Conservation (phyloP, 1,284 basidiomycete genomes). For the Tylopilus sp. region DNA sequence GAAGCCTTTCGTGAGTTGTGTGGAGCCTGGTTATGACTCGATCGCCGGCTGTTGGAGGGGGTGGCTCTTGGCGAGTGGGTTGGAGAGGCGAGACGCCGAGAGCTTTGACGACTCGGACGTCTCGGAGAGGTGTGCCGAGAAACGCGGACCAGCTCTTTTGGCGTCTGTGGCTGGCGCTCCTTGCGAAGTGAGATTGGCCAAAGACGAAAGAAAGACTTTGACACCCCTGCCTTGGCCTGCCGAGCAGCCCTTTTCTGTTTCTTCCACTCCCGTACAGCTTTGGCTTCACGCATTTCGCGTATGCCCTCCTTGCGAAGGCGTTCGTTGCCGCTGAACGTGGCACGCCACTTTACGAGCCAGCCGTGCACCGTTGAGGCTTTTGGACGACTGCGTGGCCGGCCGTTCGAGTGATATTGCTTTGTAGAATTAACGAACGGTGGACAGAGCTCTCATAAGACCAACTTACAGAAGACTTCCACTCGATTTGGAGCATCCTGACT, state of each 20-base stretch:
- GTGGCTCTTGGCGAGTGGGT: conserved; percentile 18
- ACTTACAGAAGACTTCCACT: conserved; percentile 43
- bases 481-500: conserved; percentile 35
- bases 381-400: conserved; percentile 47
- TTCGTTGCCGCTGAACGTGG: conserved; percentile 68
- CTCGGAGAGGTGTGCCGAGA: conserved; percentile 15
- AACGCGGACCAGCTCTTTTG: conserved; percentile 2
- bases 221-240: conserved; percentile 15
- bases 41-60: conserved; percentile 19
- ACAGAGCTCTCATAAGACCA: conserved; percentile 3
- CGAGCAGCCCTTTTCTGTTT: conserved; percentile 25
- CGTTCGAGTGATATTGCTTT: conserved; percentile 49
- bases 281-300: conserved; percentile 58
- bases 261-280: conserved; percentile 28
- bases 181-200: conserved; percentile 22
- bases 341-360: conserved; percentile 77
- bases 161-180: conserved; percentile 10
- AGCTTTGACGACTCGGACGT: conserved; percentile 8
- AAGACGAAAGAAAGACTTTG: conserved; percentile 12
- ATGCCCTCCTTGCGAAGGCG: conserved; percentile 48
- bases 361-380: conserved; percentile 70
- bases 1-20: conserved; percentile 24
- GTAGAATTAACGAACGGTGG: conserved; percentile 6
- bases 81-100: conserved; percentile 13
- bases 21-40: conserved; percentile 17